A percentile compares a stretch with the other conserved stretches of the same genome.
Conservation (phyloP, 73 alveolate genomes). For the Breviolum minutum region DNA sequence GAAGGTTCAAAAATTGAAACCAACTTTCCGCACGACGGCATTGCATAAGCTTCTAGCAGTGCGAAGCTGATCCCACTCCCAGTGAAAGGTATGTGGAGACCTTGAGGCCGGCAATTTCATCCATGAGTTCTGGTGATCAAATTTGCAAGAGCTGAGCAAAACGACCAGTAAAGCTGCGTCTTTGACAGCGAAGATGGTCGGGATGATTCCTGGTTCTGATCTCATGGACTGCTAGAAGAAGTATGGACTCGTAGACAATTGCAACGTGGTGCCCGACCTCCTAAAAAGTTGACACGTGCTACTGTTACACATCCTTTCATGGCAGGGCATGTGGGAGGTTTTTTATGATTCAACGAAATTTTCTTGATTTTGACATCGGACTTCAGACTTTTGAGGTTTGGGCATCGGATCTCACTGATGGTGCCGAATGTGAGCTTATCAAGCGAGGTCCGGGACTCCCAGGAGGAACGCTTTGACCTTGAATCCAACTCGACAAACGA, state of each 20-base stretch:
- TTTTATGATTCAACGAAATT: neutral
- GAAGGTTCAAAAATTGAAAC: neutral
- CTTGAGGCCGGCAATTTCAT: neutral
- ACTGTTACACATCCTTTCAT: too few relatives aligned
- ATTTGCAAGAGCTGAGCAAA: neutral
- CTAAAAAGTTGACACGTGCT: too few relatives aligned
- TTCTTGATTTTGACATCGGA: neutral
- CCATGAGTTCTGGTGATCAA: neutral
- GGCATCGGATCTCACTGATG: constrained; percentile 73
- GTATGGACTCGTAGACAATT: too few relatives aligned
- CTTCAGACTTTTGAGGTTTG: neutral
- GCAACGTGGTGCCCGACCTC: too few relatives aligned
- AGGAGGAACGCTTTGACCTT: constrained; percentile 15
- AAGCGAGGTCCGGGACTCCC: constrained; percentile 85
- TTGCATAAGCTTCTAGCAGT: neutral
- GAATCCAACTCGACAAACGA: neutral
- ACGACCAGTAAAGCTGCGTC: constrained; percentile 71
- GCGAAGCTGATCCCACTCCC: constrained; percentile 89
- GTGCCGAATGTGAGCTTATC: constrained; percentile 23
- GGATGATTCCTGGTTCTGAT: constrained; percentile 39
- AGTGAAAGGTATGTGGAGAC: constrained; percentile 68
- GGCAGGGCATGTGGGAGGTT: neutral
- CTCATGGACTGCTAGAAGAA: neutral
- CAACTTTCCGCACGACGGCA: neutral
- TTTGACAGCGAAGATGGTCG: constrained; percentile 63